These are phyloP conservation scores for Rheum nobile DNA, from an alignment of 148 eudicot species.

Conservation along the genomic window DNA sequence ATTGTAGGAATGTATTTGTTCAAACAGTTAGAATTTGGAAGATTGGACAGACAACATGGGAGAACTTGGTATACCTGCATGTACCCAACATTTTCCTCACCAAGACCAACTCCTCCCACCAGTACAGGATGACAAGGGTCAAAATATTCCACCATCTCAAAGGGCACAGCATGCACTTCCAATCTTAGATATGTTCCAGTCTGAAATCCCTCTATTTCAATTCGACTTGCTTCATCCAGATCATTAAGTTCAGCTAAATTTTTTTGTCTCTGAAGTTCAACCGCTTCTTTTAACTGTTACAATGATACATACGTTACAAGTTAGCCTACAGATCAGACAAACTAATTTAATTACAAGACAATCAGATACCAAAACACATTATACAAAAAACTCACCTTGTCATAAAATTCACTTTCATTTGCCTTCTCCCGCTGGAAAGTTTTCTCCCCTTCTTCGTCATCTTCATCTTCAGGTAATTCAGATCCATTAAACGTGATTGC, in stretches of 20 bases:
- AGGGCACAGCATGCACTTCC: conserved; percentile 80
- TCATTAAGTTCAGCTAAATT: conserved; percentile 85
- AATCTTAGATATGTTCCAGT: conserved; percentile 84
- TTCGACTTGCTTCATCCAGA: conserved; percentile 68
- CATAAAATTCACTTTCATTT: conserved; percentile 52
- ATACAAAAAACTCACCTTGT: conserved; percentile 48
- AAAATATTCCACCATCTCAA: conserved; percentile 92
- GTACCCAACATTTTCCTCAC: conserved; percentile 93
- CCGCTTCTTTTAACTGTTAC: conserved; percentile 75
- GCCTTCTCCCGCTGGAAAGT: conserved; percentile 30
- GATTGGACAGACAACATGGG: neutral
- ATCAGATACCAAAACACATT: neutral
- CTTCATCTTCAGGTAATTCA: conserved; percentile 53
- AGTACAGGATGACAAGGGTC: conserved; percentile 86
- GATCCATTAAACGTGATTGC: conserved; percentile 22
- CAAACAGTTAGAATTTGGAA: neutral
- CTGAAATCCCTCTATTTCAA: conserved; percentile 84
- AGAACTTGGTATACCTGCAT: conserved; percentile 63
- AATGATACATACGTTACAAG: neutral
- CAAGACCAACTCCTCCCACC: conserved; percentile 81
- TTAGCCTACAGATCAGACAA: neutral
- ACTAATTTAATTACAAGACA: neutral
- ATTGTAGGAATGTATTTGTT: neutral
- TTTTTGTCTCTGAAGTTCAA: conserved; percentile 66
- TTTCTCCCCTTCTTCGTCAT: conserved; percentile 24